phyloP scores from a whole-genome alignment of 108 stramenopile genomes.

The Bacterosira constricta region DNA sequence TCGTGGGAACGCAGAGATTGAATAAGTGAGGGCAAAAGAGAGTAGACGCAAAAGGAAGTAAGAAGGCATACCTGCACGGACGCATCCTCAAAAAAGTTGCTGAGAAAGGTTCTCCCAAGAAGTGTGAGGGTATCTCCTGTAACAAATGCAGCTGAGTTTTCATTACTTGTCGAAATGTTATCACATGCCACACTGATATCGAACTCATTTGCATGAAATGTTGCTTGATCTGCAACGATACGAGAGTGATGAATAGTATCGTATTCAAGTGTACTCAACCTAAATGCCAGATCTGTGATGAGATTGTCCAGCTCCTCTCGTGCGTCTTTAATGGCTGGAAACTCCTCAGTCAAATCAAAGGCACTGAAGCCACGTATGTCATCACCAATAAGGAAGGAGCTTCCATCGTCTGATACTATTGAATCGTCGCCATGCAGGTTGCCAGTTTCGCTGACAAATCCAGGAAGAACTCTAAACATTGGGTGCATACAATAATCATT shows the following conservation, averaged over 20 bases:
- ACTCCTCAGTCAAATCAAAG: conserved; percentile 19
- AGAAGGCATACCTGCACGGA: not conserved
- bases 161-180: conserved; percentile 8
- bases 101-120: conserved; percentile 11
- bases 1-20: no score
- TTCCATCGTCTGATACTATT: not conserved
- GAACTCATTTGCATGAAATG: not conserved
- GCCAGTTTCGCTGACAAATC: conserved; percentile 16
- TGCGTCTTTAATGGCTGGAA: conserved; percentile 8
- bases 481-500: conserved; percentile 22
- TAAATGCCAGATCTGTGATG: conserved; percentile 7
- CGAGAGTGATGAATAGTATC: conserved; percentile 8
- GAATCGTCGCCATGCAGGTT: conserved; percentile 15
- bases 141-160: conserved; percentile 4
- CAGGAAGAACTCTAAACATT: conserved; percentile 19
- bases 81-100: not conserved
- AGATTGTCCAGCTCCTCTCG: conserved; percentile 13
- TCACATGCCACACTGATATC: conserved; percentile 18
- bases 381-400: conserved; percentile 20
- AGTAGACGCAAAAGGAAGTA: no score
- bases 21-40: no score
- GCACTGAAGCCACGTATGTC: conserved; percentile 15
- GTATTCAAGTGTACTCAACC: conserved; percentile 15
- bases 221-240: not conserved
- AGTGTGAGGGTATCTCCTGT: conserved; percentile 20